Evolutionary conservation across 2,329 filamentous ascomycete species (phyloP), one percentile per base, ranked within the genome.

Genomic region (Scorias spongiosa): DNA sequence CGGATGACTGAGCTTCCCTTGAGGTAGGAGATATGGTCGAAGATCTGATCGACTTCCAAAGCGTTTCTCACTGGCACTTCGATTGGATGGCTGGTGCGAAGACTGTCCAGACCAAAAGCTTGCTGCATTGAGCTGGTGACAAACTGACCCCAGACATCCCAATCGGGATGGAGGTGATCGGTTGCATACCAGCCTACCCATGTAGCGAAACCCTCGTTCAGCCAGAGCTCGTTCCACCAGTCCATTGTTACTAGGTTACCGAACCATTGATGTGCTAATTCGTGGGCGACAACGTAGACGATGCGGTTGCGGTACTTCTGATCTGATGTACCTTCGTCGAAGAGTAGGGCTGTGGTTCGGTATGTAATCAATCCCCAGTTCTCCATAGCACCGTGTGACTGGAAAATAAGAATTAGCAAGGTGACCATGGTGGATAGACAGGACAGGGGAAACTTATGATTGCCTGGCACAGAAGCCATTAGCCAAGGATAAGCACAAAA

Each of bases 321-420:
- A 60, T 95, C 89, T 0, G 89, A 95, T 41, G 81, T 84, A 60
- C 86, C 80, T 62, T 93, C 86, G 57, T 98, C 89, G 58, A 91
- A 98, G n/a, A 98, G 74, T 26, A 98, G 82, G 42, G 91, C 88
- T 10, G 89, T 96, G 10, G 89, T 93, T 51, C 60, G 56, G 67
- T 96, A 98, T 29, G 91, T 96, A 46, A 98, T 86, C 43, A 98
- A 72, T 52, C 88, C 88, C 88, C 88, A 95, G 62, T 93, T 93
- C 69, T 95, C 88, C 84, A 93, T 93, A 52, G 86, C 86, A 39
- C 84, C 82, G 61, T 75, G 71, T 56, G 71, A 74, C 72, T 75
- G 66, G 51, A 53, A 60, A 51, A 42, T 55, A 54, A 48, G 42
- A 57, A 61, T 73, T 56, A 74, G 69, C 52, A 37, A 47, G 20